phyloP scores from a whole-genome alignment of 176 grass and related monocot species.

The Aechmea fasciata region DNA sequence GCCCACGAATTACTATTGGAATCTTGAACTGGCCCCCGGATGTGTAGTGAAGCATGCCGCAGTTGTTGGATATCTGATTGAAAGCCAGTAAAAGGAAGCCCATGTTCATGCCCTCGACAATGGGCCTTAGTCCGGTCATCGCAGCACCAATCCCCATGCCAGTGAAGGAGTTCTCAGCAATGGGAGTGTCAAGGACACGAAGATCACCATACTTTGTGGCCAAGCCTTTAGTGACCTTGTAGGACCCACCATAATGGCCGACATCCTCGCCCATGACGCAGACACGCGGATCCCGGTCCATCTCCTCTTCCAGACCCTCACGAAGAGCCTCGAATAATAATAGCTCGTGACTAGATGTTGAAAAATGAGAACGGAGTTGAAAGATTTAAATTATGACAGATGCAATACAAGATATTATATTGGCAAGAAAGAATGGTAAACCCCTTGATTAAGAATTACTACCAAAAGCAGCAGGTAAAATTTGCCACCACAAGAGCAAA shows the following conservation, averaged over 20 bases:
- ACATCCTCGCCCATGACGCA: slow-evolving; percentile 86
- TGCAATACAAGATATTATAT: neutral
- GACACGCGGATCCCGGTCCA: slow-evolving; percentile 64
- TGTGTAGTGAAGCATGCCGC: slow-evolving; percentile 97
- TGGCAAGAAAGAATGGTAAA: too few relatives aligned
- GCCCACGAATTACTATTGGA: slow-evolving; percentile 77
- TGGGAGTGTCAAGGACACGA: slow-evolving; percentile 79
- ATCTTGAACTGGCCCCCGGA: slow-evolving; percentile 91
- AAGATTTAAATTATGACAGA: neutral
- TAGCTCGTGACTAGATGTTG: slow-evolving; percentile 46
- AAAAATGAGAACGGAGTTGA: neutral
- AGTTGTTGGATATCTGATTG: slow-evolving; percentile 97
- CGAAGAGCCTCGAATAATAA: slow-evolving; percentile 80
- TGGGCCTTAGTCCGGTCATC: slow-evolving; percentile 61
- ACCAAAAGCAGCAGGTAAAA: too few relatives aligned
- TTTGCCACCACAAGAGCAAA: too few relatives aligned
- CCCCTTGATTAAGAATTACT: too few relatives aligned
- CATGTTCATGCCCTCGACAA: slow-evolving; percentile 96
- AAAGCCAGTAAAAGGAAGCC: slow-evolving; percentile 86
- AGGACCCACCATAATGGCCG: slow-evolving; percentile 79
- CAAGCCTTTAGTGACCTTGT: slow-evolving; percentile 87
- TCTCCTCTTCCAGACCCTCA: slow-evolving; percentile 86
- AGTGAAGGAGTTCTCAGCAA: slow-evolving; percentile 82
- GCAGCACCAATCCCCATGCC: slow-evolving; percentile 87
- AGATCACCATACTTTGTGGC: slow-evolving; percentile 70